These are phyloP conservation scores for Cicer pinnatifidum DNA, from an alignment of 306 rosid genomes.

Conservation along the genomic window DNA sequence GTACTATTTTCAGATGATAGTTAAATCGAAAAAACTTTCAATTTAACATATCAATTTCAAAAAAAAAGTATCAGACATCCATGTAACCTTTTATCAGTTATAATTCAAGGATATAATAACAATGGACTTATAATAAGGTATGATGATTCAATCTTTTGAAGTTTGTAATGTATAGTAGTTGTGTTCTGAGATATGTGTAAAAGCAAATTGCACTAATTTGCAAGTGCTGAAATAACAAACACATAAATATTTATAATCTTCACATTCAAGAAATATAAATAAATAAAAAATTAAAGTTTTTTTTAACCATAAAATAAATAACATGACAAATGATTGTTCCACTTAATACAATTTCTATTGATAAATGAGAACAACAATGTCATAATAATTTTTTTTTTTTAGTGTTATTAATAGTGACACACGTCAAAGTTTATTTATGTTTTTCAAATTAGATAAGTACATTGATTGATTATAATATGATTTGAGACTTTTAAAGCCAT, in stretches of 20 bases:
- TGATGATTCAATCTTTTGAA: conserved; percentile 16
- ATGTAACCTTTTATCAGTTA: not conserved
- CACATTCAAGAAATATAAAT: not conserved
- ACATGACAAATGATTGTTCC: too few relatives aligned
- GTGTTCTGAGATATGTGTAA: not conserved
- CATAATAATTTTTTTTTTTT: too few relatives aligned
- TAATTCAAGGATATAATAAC: not conserved
- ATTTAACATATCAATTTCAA: conserved; percentile 12
- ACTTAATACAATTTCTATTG: too few relatives aligned
- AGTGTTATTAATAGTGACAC: not conserved
- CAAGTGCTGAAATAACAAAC: conserved; percentile 5
- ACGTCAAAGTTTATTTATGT: not conserved
- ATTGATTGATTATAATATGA: not conserved
- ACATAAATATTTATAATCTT: not conserved
- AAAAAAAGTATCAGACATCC: not conserved
- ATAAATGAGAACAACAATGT: too few relatives aligned
- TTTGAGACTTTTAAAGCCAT: not conserved
- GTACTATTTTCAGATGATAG: not conserved
- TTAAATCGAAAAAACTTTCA: not conserved
- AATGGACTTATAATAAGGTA: not conserved
- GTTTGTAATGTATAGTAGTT: not conserved
- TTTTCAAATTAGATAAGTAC: not conserved
- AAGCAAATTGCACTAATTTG: not conserved
- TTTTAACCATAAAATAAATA: too few relatives aligned
- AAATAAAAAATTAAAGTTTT: not conserved